Evolutionary conservation across 2,329 filamentous ascomycete genomes (phyloP), one percentile per base, ranked within the genome.

Genomic region (Stagonosporopsis chrysanthemi): DNA sequence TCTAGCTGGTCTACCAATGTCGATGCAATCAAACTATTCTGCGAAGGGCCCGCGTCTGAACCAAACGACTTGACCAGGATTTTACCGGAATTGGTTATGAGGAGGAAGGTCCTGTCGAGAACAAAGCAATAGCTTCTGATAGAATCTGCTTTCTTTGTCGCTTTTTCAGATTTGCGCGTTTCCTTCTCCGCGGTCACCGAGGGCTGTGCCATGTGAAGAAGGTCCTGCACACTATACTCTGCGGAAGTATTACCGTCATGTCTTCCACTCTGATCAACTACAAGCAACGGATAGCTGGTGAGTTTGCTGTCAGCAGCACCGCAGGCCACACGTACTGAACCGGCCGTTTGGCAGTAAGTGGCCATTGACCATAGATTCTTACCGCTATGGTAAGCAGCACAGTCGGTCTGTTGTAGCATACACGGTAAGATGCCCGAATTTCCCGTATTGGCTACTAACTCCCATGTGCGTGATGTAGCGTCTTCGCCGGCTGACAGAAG

Each of bases 401-500:
- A 86, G 2, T 82, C 79, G 2, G 82, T 70, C 47, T 90, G 83
- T 12, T 75, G 75, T 40, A 92, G 72, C 6, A 64, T 75, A 43
- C 61, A 76, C 58, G 38, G 54, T 6, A 57, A 51, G 19, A 6
- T 29, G 29, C 41, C 6, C 36, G 44, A 53, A 22, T 52, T 35
- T 6, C 19, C 38, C 9, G 29, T 46, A 15, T 57, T 65, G 22
- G 49, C 38, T 39, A 43, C 23, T 47, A 75, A 49, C 22, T 65
- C 80, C 92, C 93, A 97, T 60, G 84, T 80, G 66, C 93, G 88
- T 50, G 86, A 84, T 6, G 90, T 90, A 8, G 89, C 86, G 75
- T 97, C 93, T 76, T 97, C 93, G 11, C 93, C 92, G 64, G 92
- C 90, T 0, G 94, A 96, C 38, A 91, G 82, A 0, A 96, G 69